Conservation (phyloP, 1,284 basidiomycete species). For the Malassezia equina region DNA sequence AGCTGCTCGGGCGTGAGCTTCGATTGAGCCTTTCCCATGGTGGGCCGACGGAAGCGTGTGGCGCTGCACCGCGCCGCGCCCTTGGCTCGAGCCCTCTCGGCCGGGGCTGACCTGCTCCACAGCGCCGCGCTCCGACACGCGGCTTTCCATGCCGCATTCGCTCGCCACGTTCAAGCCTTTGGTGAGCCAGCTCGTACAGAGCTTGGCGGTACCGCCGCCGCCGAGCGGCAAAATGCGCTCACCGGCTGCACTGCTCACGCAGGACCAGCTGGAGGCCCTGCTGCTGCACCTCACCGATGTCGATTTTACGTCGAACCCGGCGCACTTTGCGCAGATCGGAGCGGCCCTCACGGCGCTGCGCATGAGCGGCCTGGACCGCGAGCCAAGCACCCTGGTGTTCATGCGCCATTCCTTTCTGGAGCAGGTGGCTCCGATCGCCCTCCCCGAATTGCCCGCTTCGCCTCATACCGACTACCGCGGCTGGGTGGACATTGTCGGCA, state of each 20-base stretch:
- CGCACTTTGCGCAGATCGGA: constrained; percentile 41
- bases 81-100: background rate
- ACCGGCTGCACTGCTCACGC: background rate
- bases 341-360: constrained; percentile 39
- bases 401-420: constrained; percentile 33
- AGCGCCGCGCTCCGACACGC: background rate
- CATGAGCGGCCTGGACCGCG: constrained; percentile 31
- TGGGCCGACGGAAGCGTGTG: background rate
- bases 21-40: constrained; percentile 86
- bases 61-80: background rate
- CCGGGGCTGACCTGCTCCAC: background rate
- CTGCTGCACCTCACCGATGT: constrained; percentile 40
- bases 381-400: constrained; percentile 28
- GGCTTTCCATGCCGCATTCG: constrained; percentile 5
- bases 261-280: constrained; percentile 27
- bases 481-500: constrained; percentile 54
- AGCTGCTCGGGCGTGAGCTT: constrained; percentile 94
- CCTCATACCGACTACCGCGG: constrained; percentile 22
- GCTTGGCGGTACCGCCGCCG: constrained; percentile 5
- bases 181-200: constrained; percentile 13
- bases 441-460: background rate
- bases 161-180: constrained; percentile 12
- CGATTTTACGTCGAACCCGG: constrained; percentile 34
- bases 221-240: constrained; percentile 3
- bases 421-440: constrained; percentile 4